Percentiles rank a stretch among this genome's conserved stretches.
Evolutionary conservation across 495 filamentous ascomycete genomes (phyloP).

Genomic region (Paragyromitra xinjiangensis): DNA sequence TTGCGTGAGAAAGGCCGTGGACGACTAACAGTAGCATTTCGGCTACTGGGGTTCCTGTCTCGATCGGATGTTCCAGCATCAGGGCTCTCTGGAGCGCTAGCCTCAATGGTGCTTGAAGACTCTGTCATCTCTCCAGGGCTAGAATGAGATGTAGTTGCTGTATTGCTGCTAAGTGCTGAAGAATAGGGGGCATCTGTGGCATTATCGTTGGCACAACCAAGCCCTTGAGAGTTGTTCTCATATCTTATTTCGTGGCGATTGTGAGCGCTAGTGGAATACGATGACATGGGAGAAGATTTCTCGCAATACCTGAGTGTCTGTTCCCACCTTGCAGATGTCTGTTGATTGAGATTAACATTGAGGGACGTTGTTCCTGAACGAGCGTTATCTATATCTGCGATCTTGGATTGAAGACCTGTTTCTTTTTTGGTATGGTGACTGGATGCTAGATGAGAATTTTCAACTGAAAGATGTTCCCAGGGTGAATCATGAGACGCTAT

Average conservation of each 20-base stretch:
- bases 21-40: slow-evolving; percentile 1
- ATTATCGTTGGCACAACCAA: slow-evolving; percentile 14
- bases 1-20: slow-evolving; percentile 52
- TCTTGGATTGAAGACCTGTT: slow-evolving; percentile 23
- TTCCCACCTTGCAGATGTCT: slow-evolving; percentile 23
- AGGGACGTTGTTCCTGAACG: slow-evolving; percentile 28
- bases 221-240: slow-evolving; percentile 38
- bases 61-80: slow-evolving; percentile 37
- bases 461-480: slow-evolving; percentile 39
- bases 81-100: slow-evolving; percentile 41
- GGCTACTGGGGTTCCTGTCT: slow-evolving; percentile 24
- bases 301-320: slow-evolving; percentile 33
- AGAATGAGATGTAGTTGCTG: slow-evolving; percentile 36
- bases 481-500: slow-evolving; percentile 38
- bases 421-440: slow-evolving; percentile 29
- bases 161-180: slow-evolving; percentile 19
- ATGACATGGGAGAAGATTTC: slow-evolving; percentile 23
- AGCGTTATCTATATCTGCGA: slow-evolving; percentile 33
- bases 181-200: slow-evolving; percentile 33
- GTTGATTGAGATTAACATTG: slow-evolving; percentile 33
- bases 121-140: slow-evolving; percentile 46
- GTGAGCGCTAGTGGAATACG: slow-evolving; percentile 23
- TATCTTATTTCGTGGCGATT: slow-evolving; percentile 25
- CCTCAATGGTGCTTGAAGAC: slow-evolving; percentile 41
- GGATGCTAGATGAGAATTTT: slow-evolving; percentile 28